Evolutionary conservation across 345 rosid species (phyloP).

Genomic region (Acer saccharum): DNA sequence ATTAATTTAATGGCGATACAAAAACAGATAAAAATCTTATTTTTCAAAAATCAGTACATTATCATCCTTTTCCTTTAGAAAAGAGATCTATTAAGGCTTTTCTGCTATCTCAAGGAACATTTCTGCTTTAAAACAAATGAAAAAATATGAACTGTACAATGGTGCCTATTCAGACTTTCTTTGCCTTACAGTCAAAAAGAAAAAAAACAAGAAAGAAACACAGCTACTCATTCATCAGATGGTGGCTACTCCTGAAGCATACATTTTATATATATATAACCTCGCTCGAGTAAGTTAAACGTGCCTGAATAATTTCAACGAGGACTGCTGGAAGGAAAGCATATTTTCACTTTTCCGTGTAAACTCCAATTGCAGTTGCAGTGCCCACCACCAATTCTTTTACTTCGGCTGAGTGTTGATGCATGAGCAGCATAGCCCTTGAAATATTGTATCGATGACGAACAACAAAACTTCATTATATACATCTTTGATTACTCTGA

Average conservation of each 20-base stretch:
- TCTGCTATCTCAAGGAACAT: slow-evolving; percentile 31
- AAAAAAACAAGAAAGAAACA: background rate
- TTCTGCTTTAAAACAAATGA: slow-evolving; percentile 55
- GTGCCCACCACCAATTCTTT: slow-evolving; percentile 17
- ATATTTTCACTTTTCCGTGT: slow-evolving; percentile 15
- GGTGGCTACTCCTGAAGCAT: slow-evolving; percentile 28
- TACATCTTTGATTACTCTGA: slow-evolving; percentile 43
- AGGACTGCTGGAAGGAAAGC: slow-evolving; percentile 12
- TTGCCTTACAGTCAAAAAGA: slow-evolving; percentile 12
- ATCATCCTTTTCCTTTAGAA: slow-evolving; percentile 15
- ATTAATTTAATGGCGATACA: background rate
- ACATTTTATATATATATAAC: slow-evolving; percentile 8
- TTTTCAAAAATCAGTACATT: slow-evolving; percentile 27
- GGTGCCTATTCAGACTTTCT: slow-evolving; percentile 31
- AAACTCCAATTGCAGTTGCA: slow-evolving; percentile 6
- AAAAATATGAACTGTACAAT: slow-evolving; percentile 61
- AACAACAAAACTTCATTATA: slow-evolving; percentile 50
- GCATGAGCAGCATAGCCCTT: slow-evolving; percentile 32
- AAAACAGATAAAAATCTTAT: slow-evolving; percentile 13
- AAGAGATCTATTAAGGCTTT: slow-evolving; percentile 15
- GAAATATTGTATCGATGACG: slow-evolving; percentile 24
- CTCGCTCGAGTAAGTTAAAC: slow-evolving; percentile 14
- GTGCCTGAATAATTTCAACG: slow-evolving; percentile 23
- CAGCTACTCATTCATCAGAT: slow-evolving; percentile 33
- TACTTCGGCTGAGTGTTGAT: slow-evolving; percentile 11